Evolutionary conservation across 2,329 filamentous ascomycete species (phyloP).

Genomic region (Exserohilum rostratum): DNA sequence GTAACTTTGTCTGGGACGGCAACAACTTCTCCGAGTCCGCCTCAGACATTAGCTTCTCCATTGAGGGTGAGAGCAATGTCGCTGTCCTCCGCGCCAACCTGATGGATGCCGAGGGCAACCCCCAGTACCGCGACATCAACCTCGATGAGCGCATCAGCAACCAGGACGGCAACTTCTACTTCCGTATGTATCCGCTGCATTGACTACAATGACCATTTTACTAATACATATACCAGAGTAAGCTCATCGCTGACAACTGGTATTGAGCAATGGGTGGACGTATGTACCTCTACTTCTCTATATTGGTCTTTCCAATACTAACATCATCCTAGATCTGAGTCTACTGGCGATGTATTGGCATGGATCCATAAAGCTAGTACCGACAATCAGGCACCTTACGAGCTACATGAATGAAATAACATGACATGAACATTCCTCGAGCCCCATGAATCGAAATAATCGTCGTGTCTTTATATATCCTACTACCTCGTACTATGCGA

Average conservation of each 20-base stretch:
- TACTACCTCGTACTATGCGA: too few species aligned
- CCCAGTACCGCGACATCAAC: slow-evolving; percentile 57
- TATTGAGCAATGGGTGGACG: not conserved
- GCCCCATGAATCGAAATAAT: too few species aligned
- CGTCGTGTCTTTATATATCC: too few species aligned
- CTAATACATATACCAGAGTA: slow-evolving; percentile 3
- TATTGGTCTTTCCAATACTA: not conserved
- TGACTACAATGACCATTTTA: not conserved
- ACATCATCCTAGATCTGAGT: not conserved
- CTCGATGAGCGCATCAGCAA: slow-evolving; percentile 63
- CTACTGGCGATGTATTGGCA: not conserved
- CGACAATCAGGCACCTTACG: not conserved
- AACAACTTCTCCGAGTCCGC: slow-evolving; percentile 56
- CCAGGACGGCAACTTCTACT: slow-evolving; percentile 51
- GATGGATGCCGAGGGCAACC: slow-evolving; percentile 52
- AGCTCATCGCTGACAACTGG: not conserved
- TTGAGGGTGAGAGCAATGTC: slow-evolving; percentile 59
- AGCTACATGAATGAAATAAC: not conserved
- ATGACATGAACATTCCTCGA: too few species aligned
- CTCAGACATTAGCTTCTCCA: slow-evolving; percentile 53
- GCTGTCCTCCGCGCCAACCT: slow-evolving; percentile 62
- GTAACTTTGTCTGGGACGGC: slow-evolving; percentile 56
- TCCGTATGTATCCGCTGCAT: slow-evolving; percentile 13
- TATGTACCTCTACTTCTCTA: not conserved
- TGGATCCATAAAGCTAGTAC: not conserved